Percentiles rank a stretch among this genome's conserved stretches.
These are phyloP conservation scores for Sarcocystis neurona DNA, from an alignment of 169 alveolate species.

Conservation along the genomic window DNA sequence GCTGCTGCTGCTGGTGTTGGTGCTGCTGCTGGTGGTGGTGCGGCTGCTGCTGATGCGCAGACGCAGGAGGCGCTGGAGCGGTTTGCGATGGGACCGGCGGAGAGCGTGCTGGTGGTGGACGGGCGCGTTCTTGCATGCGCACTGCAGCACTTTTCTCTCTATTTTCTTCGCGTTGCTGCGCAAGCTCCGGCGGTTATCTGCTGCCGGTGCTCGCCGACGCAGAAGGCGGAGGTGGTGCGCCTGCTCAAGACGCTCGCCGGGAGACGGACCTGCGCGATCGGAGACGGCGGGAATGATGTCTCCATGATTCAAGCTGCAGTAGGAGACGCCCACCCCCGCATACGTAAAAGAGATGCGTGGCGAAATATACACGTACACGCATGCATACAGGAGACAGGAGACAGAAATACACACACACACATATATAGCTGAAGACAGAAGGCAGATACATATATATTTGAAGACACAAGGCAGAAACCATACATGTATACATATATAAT, in stretches of 20 bases:
- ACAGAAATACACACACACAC: no score
- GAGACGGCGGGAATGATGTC: constrained; percentile 99
- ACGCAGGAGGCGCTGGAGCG: constrained; percentile 49
- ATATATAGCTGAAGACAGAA: no score
- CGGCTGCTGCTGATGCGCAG: neutral
- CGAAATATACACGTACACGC: no score
- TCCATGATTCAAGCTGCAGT: constrained; percentile 96
- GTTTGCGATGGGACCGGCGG: constrained; percentile 54
- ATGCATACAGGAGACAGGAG: no score
- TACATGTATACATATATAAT: no score
- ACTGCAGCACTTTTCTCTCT: constrained; percentile 29
- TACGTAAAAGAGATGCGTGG: no score
- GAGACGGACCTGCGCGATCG: constrained; percentile 92
- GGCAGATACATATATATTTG: no score
- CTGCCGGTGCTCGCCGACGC: constrained; percentile 99
- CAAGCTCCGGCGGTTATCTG: constrained; percentile 79
- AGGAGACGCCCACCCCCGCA: no score
- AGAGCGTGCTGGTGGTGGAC: constrained; percentile 65
- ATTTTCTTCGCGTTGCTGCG: constrained; percentile 26
- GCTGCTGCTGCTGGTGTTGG: no score
- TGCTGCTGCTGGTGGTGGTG: no score
- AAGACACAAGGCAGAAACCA: no score
- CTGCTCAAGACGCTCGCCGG: constrained; percentile 72
- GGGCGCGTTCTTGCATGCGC: constrained; percentile 59
- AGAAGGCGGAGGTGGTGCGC: constrained; percentile 94